A percentile compares a stretch with the other conserved stretches of the same genome.
phyloP scores from a whole-genome alignment of 257 asterid genomes.

The Gentiana straminea region DNA sequence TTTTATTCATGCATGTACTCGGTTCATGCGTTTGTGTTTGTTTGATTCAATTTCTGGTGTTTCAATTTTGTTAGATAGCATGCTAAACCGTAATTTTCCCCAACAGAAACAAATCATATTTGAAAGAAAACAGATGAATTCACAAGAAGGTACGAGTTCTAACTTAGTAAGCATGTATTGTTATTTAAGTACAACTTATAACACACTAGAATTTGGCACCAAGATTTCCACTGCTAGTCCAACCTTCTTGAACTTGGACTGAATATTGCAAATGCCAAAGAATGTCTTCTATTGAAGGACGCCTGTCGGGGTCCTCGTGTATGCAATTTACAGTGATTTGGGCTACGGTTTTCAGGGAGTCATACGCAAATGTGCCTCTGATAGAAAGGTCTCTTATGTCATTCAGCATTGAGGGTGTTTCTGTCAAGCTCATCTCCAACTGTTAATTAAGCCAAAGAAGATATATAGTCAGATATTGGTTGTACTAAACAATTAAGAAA shows the following conservation, averaged over 20 bases:
- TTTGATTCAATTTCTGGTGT: too few species aligned
- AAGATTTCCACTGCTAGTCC: conserved; percentile 67
- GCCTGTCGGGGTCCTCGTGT: conserved; percentile 40
- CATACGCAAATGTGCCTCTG: conserved; percentile 77
- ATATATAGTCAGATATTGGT: background rate
- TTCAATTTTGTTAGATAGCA: too few species aligned
- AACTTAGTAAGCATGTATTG: too few species aligned
- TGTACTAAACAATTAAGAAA: background rate
- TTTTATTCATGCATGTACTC: too few species aligned
- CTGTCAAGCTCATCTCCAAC: conserved; percentile 77
- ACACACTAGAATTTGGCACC: conserved; percentile 30
- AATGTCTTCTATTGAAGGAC: conserved; percentile 91
- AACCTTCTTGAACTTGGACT: conserved; percentile 95
- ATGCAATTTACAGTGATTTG: conserved; percentile 76
- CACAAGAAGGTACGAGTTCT: too few species aligned
- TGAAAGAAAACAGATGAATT: too few species aligned
- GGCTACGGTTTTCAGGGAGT: conserved; percentile 66
- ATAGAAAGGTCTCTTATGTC: conserved; percentile 73
- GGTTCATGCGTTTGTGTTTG: too few species aligned
- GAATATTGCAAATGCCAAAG: conserved; percentile 99
- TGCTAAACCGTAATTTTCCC: too few species aligned
- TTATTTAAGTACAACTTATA: background rate
- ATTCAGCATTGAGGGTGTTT: conserved; percentile 59
- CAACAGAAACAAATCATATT: too few species aligned
- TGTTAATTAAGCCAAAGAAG: conserved; percentile 13